These are phyloP conservation scores for Piper longum DNA, from an alignment of 164 flowering plant species.

Conservation along the genomic window DNA sequence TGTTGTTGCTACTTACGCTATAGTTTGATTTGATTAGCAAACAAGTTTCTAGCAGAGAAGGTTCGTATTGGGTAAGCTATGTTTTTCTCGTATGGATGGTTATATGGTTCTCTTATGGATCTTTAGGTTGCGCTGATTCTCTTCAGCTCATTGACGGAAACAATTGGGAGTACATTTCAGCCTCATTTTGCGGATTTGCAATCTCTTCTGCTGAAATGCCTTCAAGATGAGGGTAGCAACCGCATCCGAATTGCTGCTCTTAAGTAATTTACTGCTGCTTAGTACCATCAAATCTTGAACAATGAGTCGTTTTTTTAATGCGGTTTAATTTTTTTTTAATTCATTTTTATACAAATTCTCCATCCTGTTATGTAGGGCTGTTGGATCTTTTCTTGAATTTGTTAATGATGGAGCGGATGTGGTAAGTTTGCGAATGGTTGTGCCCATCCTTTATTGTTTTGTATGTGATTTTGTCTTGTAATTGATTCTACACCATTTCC, in stretches of 20 bases:
- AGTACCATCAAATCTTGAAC: neutral
- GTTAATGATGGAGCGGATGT: constrained; percentile 71
- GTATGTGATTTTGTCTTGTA: neutral
- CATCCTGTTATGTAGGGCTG: constrained; percentile 47
- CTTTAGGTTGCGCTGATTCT: constrained; percentile 80
- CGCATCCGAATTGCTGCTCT: constrained; percentile 96
- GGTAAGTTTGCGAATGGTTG: constrained; percentile 35
- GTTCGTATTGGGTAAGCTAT: neutral
- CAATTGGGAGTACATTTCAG: constrained; percentile 70
- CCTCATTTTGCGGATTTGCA: constrained; percentile 73
- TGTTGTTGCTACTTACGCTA: neutral
- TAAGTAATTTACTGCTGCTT: constrained; percentile 34
- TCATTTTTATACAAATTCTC: neutral
- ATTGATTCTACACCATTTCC: neutral
- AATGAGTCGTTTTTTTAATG: neutral
- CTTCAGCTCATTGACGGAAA: constrained; percentile 93
- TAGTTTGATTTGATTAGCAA: neutral
- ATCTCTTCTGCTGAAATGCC: constrained; percentile 70
- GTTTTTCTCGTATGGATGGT: neutral
- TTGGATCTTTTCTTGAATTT: constrained; percentile 90
- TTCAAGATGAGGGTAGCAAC: constrained; percentile 84
- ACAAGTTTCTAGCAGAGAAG: neutral
- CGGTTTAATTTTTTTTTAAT: neutral
- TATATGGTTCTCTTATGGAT: neutral
- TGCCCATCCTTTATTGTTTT: neutral